Base-by-base conservation (phyloP, 164 flowering plant species). In the Annona squamosa region DNA sequence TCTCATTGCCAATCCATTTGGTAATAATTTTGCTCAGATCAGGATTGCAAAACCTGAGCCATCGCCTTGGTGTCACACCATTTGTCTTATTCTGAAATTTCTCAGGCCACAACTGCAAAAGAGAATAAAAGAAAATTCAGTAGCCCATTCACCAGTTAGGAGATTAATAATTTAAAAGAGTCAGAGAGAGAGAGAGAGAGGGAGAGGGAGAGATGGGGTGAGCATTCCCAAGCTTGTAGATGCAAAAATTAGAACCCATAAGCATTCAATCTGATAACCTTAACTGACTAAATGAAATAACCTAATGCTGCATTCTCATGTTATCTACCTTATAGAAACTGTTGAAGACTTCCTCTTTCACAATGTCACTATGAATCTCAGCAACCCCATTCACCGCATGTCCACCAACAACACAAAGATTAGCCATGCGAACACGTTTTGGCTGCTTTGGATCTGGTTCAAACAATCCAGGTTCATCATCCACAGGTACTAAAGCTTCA, bases 361-460 rank as follows among this genome's bases (percentile, higher is more conserved):
- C 97, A 67, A 94, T 94, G 74, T 92, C 94, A 78, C 97, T 94
- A 67, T 94, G 99, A 79, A 94, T 94, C 82, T 84, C 97, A 70
- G 99, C 99, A 79, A 94, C 99, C 48, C 99, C 99, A 84, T 94
- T 94, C 4, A 94, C 97, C 37, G 99, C 89, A 85, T 90, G 99
- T 66, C 97, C 95, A 75, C 89, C 93, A 67, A 88, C 97, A 82
- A 94, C 91, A 84, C 90, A 90, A 41, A 94, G 90, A 83, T 92
- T 92, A 72, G 99, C 99, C 99, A 94, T 94, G 5, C 94, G 93
- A 61, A 94, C 94, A 85, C 86, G 61, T 84, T 85, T 85, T 63
- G 91, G 91, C 43, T 78, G 87, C 48, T 84, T 74, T 37, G 86
- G 86, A 74, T 69, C 82, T 63, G 88, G 86, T 72, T 83, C 82